Base-by-base conservation (phyloP, 768 basidiomycete genomes). In the Tricholoma terreum region DNA sequence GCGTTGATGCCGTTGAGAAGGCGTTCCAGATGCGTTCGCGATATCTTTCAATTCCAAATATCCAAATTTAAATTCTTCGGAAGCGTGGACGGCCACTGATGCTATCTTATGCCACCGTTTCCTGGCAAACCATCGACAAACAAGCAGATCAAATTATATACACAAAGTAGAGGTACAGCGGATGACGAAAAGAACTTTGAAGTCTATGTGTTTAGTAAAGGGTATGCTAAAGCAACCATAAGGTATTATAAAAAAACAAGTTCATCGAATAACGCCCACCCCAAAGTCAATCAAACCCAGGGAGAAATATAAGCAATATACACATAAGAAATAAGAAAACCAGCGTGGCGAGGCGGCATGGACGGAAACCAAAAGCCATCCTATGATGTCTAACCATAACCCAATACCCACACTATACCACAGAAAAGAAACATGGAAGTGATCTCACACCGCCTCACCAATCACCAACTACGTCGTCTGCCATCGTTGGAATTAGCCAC, bases 401-500 rank as follows among this genome's bases (percentile, higher is more conserved):
- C 43, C 40, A n/a, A 54, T 42, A 31, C 12, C 52, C 36, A 42
- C n/a, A 43, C 21, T 33, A 55, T 17, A 15, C 49, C 27, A 24
- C 3, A 24, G 17, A 54, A 65, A 59, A 24, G 43, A 50, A 49
- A 27, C 40, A 30, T 22, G 17, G 30, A 50, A 35, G 48, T 57
- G 34, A 53, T 62, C 60, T 62, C 59, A 60, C 55, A 22, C 42
- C 43, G 50, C 42, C 27, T 72, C 67, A 82, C 79, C 80, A 83
- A 38, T 79, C 77, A n/a, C 68, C 67, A 27, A 75, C 68, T 34
- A 72, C 61, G 53, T 77, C 77, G 57, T 82, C 80, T 14, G 69
- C 73, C 17, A 69, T 67, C 10, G 69, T 66, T 34, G 73, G 66
- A 55, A 72, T 67, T 56, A 96, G 70, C 94, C 94, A 97, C 50